These are phyloP conservation scores for Centella asiatica DNA, from an alignment of 129 eudicot species.

Conservation along the genomic window DNA sequence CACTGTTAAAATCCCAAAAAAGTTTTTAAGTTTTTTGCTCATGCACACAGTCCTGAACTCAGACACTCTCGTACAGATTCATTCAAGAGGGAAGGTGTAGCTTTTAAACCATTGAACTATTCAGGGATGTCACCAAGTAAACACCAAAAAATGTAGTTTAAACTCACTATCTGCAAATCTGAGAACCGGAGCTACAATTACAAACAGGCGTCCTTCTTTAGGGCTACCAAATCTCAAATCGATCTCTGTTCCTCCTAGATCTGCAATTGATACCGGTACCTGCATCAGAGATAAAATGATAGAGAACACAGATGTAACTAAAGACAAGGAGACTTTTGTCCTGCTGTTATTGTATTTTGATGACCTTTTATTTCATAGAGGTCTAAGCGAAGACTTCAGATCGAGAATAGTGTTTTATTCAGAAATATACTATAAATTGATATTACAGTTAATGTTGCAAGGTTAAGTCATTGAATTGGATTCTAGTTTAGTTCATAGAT, in stretches of 20 bases:
- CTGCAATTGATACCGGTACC: constrained; percentile 98
- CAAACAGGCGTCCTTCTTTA: constrained; percentile 62
- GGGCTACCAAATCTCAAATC: constrained; percentile 74
- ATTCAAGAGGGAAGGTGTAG: too few species aligned
- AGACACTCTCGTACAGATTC: too few species aligned
- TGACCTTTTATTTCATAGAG: too few species aligned
- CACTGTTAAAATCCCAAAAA: not conserved
- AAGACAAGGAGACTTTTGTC: not conserved
- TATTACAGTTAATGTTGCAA: too few species aligned
- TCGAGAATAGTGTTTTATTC: not conserved
- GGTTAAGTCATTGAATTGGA: too few species aligned
- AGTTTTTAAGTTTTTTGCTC: too few species aligned
- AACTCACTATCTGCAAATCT: constrained; percentile 83
- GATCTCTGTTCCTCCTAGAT: constrained; percentile 92
- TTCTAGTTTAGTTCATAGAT: not conserved
- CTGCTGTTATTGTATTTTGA: not conserved
- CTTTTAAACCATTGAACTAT: too few species aligned
- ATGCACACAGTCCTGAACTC: too few species aligned
- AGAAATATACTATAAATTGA: too few species aligned
- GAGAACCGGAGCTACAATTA: constrained; percentile 88
- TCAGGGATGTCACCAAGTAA: not conserved
- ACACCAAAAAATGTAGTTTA: not conserved
- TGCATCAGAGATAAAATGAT: constrained; percentile 15
- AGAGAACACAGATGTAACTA: not conserved
- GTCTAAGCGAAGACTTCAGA: not conserved